Percentiles rank a stretch among this genome's conserved stretches.
These are phyloP conservation scores for Acacia melanoxylon DNA, from an alignment of 306 rosid genomes.

Conservation along the genomic window DNA sequence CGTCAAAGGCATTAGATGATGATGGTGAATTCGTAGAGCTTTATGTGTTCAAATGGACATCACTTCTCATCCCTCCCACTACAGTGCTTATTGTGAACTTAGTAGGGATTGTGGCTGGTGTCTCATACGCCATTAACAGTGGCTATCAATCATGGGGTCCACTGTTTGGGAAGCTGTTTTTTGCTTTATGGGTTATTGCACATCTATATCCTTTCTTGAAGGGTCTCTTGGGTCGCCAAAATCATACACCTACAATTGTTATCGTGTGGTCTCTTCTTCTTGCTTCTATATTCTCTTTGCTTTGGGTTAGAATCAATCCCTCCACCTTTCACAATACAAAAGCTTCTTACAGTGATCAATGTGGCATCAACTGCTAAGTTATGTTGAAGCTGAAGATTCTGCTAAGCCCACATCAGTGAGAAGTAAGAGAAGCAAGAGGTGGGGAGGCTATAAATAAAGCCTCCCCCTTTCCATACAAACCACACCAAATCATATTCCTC, in stretches of 20 bases:
- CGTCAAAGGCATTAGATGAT: constrained; percentile 90
- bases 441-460: too few species aligned
- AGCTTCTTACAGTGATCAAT: constrained; percentile 59
- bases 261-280: constrained; percentile 91
- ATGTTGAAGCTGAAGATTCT: constrained; percentile 18
- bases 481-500: too few species aligned
- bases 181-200: constrained; percentile 89
- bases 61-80: constrained; percentile 94
- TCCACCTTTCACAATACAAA: constrained; percentile 49
- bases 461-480: too few species aligned
- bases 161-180: constrained; percentile 78
- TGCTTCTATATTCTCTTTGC: constrained; percentile 87
- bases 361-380: constrained; percentile 80
- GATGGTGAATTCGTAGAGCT: constrained; percentile 94
- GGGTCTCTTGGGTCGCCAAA: constrained; percentile 88
- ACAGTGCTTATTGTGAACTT: constrained; percentile 80
- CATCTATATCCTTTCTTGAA: constrained; percentile 92
- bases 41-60: constrained; percentile 89
- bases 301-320: constrained; percentile 94
- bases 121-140: constrained; percentile 83
- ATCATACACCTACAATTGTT: constrained; percentile 89
- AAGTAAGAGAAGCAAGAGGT: too few species aligned
- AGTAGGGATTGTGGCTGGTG: constrained; percentile 92
- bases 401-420: neutral
- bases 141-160: constrained; percentile 99